Conservation (phyloP, 352 stramenopile genomes). For the Halophytophthora polymorphica region DNA sequence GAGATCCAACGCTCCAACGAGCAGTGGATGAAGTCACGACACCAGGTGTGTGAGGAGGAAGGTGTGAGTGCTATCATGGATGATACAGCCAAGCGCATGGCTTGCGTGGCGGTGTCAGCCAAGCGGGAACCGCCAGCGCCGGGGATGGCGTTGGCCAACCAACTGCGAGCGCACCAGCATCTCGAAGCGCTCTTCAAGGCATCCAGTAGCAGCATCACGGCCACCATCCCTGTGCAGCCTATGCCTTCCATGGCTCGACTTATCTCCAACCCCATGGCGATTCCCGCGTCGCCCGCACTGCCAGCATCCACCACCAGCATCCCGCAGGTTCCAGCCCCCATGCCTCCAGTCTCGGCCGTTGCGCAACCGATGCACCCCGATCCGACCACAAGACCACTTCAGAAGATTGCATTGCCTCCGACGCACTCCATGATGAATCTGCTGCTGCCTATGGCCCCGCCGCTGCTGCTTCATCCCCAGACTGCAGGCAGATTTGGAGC, state of each 20-base stretch:
- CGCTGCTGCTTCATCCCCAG: constrained; percentile 28
- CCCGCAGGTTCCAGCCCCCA: not conserved
- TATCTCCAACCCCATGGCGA: constrained; percentile 20
- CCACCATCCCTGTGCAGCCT: constrained; percentile 2
- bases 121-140: constrained; percentile 11
- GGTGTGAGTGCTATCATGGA: constrained; percentile 49
- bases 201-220: constrained; percentile 4
- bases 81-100: constrained; percentile 31
- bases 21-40: constrained; percentile 52
- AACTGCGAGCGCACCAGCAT: constrained; percentile 28
- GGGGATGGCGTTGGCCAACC: constrained; percentile 27
- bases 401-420: constrained; percentile 45
- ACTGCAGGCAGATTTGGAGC: constrained; percentile 13
- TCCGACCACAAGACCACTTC: constrained; percentile 2
- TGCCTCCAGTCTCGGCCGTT: not conserved
- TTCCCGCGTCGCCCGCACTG: constrained; percentile 10
- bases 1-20: constrained; percentile 58
- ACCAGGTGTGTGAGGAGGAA: constrained; percentile 61
- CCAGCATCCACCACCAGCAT: constrained; percentile 12
- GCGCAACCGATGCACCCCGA: constrained; percentile 20
- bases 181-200: constrained; percentile 25
- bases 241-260: constrained; percentile 12
- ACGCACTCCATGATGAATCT: constrained; percentile 35
- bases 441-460: constrained; percentile 36
- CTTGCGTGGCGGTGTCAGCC: constrained; percentile 18